Percentiles rank a stretch among this genome's conserved stretches.
Conservation (phyloP, 257 asterid genomes). For the Petunia axillaris region DNA sequence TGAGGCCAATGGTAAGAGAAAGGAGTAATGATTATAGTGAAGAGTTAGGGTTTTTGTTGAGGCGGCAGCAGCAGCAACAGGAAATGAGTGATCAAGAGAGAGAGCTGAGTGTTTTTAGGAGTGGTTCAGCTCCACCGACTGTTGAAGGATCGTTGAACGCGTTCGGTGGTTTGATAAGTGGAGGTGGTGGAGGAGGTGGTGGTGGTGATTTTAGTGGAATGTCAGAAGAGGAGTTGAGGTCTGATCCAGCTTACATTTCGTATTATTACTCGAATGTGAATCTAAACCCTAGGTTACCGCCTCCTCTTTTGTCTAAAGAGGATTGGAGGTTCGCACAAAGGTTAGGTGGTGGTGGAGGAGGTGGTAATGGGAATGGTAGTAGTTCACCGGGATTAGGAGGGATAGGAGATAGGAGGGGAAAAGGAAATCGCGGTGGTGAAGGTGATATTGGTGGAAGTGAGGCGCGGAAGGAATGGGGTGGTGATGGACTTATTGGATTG, state of each 20-base stretch:
- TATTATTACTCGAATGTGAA: constrained; percentile 71
- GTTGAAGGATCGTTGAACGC: constrained; percentile 56
- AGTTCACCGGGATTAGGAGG: constrained; percentile 31
- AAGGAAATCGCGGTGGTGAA: constrained; percentile 31
- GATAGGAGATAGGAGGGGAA: constrained; percentile 60
- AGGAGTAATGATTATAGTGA: constrained; percentile 46
- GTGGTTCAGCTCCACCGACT: constrained; percentile 78
- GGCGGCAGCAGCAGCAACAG: constrained; percentile 38
- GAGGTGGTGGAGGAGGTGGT: constrained; percentile 45
- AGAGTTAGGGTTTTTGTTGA: constrained; percentile 53
- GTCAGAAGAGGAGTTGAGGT: constrained; percentile 53
- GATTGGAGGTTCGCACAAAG: constrained; percentile 54
- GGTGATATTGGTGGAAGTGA: constrained; percentile 38
- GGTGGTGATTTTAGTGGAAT: constrained; percentile 14
- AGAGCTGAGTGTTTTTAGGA: constrained; percentile 55
- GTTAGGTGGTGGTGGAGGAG: constrained; percentile 38
- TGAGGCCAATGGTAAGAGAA: constrained; percentile 44
- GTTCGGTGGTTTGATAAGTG: constrained; percentile 37
- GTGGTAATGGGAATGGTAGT: constrained; percentile 35
- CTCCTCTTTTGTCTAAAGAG: constrained; percentile 53
- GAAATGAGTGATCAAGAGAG: constrained; percentile 52
- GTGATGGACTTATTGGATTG: constrained; percentile 63
- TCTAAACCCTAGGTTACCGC: constrained; percentile 71
- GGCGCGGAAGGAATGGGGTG: constrained; percentile 56
- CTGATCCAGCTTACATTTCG: constrained; percentile 69